These are phyloP conservation scores for Puya raimondii DNA, from an alignment of 176 grass and related monocot species.

Conservation along the genomic window DNA sequence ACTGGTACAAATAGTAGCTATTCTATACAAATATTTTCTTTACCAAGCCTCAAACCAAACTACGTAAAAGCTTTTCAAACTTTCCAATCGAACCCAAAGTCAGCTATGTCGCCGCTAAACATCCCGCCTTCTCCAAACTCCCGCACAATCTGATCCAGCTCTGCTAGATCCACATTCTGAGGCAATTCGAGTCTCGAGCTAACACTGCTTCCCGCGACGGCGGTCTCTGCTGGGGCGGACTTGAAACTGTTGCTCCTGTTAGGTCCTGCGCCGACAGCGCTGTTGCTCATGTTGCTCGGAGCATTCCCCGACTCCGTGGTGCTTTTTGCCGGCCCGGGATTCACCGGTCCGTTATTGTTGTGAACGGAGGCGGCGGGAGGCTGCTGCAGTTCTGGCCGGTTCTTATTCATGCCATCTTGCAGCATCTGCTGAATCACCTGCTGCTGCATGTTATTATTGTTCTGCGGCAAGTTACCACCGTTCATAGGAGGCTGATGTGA, in stretches of 20 bases:
- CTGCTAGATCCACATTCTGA: constrained; percentile 32
- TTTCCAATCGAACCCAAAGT: constrained; percentile 32
- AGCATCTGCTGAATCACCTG: constrained; percentile 75
- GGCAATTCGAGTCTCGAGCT: constrained; percentile 29
- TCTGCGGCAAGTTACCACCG: neutral
- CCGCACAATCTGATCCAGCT: constrained; percentile 53
- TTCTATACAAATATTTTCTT: constrained; percentile 17
- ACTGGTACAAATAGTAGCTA: neutral
- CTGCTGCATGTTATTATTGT: constrained; percentile 49
- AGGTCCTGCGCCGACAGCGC: neutral
- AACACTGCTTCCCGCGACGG: constrained; percentile 25
- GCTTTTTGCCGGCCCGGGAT: constrained; percentile 3
- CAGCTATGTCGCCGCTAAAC: constrained; percentile 38
- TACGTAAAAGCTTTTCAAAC: constrained; percentile 16
- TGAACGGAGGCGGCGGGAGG: constrained; percentile 19
- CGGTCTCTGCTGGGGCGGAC: constrained; percentile 57
- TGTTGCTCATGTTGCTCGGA: constrained; percentile 36
- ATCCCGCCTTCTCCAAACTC: constrained; percentile 53
- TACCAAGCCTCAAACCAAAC: constrained; percentile 14
- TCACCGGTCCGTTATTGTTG: constrained; percentile 28
- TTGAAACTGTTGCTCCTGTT: constrained; percentile 63
- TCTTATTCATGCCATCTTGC: constrained; percentile 76
- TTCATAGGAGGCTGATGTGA: neutral
- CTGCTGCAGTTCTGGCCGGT: constrained; percentile 27
- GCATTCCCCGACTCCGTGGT: constrained; percentile 10